A percentile compares a stretch with the other conserved stretches of the same genome.
phyloP scores from a whole-genome alignment of 2,329 filamentous ascomycete species.

The Aureobasidium mangrovei region DNA sequence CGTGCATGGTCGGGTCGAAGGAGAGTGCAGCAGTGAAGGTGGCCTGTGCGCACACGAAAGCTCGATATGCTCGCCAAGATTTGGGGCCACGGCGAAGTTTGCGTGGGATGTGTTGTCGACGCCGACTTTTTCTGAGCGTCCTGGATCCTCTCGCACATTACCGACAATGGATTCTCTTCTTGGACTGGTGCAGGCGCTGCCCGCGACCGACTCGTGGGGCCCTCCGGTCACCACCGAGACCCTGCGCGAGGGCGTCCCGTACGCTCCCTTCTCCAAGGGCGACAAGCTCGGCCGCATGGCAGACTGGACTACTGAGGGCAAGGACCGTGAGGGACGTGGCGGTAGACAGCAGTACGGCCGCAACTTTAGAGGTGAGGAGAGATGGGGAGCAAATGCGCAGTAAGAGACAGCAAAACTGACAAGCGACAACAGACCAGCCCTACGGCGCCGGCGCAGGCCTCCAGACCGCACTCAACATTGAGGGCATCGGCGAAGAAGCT shows the following conservation, averaged over 20 bases:
- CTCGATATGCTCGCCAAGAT: slow-evolving; percentile 12
- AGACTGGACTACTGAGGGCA: slow-evolving; percentile 90
- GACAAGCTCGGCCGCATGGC: slow-evolving; percentile 99
- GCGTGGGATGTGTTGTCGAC: slow-evolving; percentile 1
- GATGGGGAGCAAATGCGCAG: not conserved
- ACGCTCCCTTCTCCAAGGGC: slow-evolving; percentile 95
- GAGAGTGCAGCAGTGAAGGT: not conserved
- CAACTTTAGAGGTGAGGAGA: slow-evolving; percentile 69
- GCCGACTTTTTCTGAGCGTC: slow-evolving; percentile 7
- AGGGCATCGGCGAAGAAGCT: slow-evolving; percentile 88
- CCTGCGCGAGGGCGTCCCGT: slow-evolving; percentile 88
- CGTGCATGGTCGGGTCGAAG: too few relatives aligned
- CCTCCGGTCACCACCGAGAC: slow-evolving; percentile 74
- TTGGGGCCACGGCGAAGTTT: slow-evolving; percentile 5
- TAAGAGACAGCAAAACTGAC: not conserved
- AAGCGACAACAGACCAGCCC: slow-evolving; percentile 60
- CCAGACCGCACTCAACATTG: slow-evolving; percentile 72
- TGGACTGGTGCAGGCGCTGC: slow-evolving; percentile 40
- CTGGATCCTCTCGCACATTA: not conserved
- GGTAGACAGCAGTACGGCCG: slow-evolving; percentile 84
- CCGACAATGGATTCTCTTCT: slow-evolving; percentile 35
- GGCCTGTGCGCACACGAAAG: not conserved
- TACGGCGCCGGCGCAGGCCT: slow-evolving; percentile 81
- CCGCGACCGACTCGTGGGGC: slow-evolving; percentile 56
- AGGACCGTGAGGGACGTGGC: slow-evolving; percentile 61